phyloP scores from a whole-genome alignment of 1,284 basidiomycete genomes.

The Irpex sp. region DNA sequence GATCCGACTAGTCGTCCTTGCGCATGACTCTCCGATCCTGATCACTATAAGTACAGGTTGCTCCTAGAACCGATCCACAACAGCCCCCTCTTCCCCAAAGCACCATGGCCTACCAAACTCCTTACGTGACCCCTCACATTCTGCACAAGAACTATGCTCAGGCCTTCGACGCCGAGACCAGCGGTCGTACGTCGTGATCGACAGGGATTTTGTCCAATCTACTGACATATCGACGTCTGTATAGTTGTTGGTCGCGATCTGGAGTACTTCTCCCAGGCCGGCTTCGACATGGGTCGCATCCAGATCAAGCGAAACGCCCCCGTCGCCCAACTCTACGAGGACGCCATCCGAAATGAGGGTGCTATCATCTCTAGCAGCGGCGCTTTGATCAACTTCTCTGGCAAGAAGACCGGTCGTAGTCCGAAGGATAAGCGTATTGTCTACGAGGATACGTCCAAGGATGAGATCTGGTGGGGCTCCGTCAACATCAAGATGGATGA shows the following conservation, averaged over 20 bases:
- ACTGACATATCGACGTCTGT: conserved; percentile 4
- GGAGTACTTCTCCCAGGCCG: conserved; percentile 98
- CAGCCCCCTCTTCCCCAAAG: background rate
- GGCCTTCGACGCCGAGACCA: conserved; percentile 58
- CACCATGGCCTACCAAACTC: conserved; percentile 61
- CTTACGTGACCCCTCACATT: conserved; percentile 82
- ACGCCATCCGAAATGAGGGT: conserved; percentile 97
- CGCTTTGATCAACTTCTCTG: conserved; percentile 99
- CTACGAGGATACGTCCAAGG: conserved; percentile 95
- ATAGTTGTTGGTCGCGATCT: conserved; percentile 88
- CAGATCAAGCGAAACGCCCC: conserved; percentile 93
- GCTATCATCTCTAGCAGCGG: conserved; percentile 96
- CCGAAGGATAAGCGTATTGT: conserved; percentile 99
- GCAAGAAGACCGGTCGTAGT: conserved; percentile 97
- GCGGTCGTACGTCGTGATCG: conserved; percentile 46
- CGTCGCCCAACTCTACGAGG: conserved; percentile 95
- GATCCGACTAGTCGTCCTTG: conserved; percentile 6
- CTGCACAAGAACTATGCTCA: conserved; percentile 81
- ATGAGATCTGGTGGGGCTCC: conserved; percentile 99
- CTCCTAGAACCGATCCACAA: background rate
- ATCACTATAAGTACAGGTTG: conserved; percentile 9
- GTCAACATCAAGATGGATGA: conserved; percentile 99
- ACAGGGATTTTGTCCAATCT: conserved; percentile 1
- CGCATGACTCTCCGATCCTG: conserved; percentile 7
- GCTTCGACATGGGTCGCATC: conserved; percentile 95